phyloP scores from a whole-genome alignment of 2,329 filamentous ascomycete species.

The Monosporascus sp. region DNA sequence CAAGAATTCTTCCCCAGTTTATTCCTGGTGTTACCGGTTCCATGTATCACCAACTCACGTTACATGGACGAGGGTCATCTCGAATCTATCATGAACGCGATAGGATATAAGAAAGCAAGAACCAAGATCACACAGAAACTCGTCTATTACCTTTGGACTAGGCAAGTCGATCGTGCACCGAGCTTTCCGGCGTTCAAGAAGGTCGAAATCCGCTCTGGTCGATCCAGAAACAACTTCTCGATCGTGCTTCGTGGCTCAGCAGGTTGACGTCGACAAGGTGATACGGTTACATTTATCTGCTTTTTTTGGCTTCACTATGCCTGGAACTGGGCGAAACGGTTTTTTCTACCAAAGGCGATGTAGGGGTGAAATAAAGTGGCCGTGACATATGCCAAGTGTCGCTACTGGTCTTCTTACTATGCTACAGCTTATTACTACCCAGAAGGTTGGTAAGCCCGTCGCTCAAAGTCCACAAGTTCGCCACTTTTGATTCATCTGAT shows the following conservation, averaged over 20 bases:
- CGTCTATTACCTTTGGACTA: conserved; percentile 82
- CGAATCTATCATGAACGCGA: conserved; percentile 63
- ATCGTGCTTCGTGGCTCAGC: conserved; percentile 52
- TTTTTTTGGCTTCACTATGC: neutral
- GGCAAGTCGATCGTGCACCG: conserved; percentile 22
- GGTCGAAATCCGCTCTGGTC: conserved; percentile 69
- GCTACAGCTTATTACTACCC: conserved; percentile 4
- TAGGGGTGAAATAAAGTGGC: neutral
- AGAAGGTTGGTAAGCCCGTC: conserved; percentile 6
- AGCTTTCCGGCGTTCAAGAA: conserved; percentile 53
- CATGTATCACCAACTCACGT: conserved; percentile 84
- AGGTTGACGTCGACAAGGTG: conserved; percentile 8
- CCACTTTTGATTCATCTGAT: conserved; percentile 6
- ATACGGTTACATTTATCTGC: neutral
- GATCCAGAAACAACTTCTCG: conserved; percentile 82
- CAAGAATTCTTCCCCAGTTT: conserved; percentile 56
- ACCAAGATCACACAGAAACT: conserved; percentile 77
- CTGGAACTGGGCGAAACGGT: neutral
- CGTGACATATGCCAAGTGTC: neutral
- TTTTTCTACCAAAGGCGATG: neutral
- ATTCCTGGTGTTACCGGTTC: conserved; percentile 84
- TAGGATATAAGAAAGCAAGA: conserved; percentile 65
- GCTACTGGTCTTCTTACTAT: conserved; percentile 3
- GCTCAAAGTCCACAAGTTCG: conserved; percentile 8
- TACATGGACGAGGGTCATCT: conserved; percentile 74